A percentile compares a stretch with the other conserved stretches of the same genome.
Conservation (phyloP, 164 flowering plant genomes). For the Houttuynia cordata region DNA sequence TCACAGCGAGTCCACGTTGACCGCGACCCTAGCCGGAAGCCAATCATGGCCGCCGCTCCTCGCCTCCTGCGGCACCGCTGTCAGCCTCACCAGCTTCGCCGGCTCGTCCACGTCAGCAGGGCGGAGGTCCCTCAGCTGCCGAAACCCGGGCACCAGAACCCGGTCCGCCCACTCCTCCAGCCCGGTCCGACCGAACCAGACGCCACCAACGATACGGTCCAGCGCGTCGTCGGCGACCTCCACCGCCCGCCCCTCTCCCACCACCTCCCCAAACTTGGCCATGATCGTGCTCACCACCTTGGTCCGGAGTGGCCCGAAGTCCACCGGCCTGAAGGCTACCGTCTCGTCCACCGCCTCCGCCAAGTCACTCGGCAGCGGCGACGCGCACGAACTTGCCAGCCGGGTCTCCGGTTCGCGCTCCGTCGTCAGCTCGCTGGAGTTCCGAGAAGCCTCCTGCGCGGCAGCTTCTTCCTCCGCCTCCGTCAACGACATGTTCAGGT, state of each 20-base stretch:
- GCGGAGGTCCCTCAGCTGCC: conserved; percentile 11
- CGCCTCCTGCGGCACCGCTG: background rate
- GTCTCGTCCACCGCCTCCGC: conserved; percentile 42
- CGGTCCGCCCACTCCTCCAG: conserved; percentile 65
- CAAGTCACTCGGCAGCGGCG: conserved; percentile 21
- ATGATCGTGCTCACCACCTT: conserved; percentile 31
- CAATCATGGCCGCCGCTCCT: background rate
- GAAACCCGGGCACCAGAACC: conserved; percentile 52
- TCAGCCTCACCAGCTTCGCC: background rate
- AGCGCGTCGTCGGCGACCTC: conserved; percentile 51
- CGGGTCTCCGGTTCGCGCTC: conserved; percentile 64
- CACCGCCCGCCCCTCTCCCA: conserved; percentile 24
- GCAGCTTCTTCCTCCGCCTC: conserved; percentile 21
- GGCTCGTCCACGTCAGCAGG: background rate
- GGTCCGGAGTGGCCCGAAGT: conserved; percentile 28
- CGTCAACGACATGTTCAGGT: conserved; percentile 56
- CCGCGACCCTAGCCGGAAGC: background rate
- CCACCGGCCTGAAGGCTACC: conserved; percentile 61
- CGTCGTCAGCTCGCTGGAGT: conserved; percentile 72
- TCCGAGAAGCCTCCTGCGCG: conserved; percentile 42
- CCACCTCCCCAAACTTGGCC: conserved; percentile 24
- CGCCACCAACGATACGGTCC: conserved; percentile 50
- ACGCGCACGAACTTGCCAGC: conserved; percentile 12
- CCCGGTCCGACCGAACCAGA: conserved; percentile 52
- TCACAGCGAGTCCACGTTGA: background rate